Percentiles rank a stretch among this genome's conserved stretches.
Evolutionary conservation across 2,329 filamentous ascomycete genomes (phyloP).

Genomic region (Coleophoma crateriformis): DNA sequence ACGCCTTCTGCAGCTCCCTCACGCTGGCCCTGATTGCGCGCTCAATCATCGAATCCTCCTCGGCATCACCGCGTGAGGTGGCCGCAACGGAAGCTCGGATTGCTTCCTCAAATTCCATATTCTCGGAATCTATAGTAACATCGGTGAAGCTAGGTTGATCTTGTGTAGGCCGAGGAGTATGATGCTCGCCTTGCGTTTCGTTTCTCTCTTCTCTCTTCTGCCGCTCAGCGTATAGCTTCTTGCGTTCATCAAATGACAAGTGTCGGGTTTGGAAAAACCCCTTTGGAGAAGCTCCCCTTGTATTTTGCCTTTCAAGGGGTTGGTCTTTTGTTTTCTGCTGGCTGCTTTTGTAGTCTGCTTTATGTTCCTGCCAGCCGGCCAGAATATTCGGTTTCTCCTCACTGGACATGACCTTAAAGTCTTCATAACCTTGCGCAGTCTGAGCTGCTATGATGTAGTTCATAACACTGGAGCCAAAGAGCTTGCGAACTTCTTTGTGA

Average conservation of each 20-base stretch:
- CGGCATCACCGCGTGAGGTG: conserved; percentile 62
- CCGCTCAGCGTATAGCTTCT: conserved; percentile 42
- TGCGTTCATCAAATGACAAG: conserved; percentile 44
- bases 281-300: conserved; percentile 23
- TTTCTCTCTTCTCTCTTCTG: conserved; percentile 26
- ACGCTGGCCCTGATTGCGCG: conserved; percentile 70
- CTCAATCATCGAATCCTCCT: conserved; percentile 68
- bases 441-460: conserved; percentile 77
- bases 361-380: conserved; percentile 40
- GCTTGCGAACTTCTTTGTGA: conserved; percentile 69
- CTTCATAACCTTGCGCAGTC: conserved; percentile 68
- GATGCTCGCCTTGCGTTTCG: conserved; percentile 14
- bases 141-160: conserved; percentile 7
- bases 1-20: conserved; percentile 42
- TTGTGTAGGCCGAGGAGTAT: conserved; percentile 14
- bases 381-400: conserved; percentile 62
- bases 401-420: conserved; percentile 45
- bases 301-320: conserved; percentile 20
- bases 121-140: conserved; percentile 16
- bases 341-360: conserved; percentile 29
- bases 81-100: conserved; percentile 64
- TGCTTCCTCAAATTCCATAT: conserved; percentile 65
- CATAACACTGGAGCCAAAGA: conserved; percentile 64
- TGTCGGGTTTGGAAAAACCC: conserved; percentile 45
- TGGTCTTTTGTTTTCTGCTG: conserved; percentile 27